These are phyloP conservation scores for Lichtheimia ornata DNA, from an alignment of 371 early-diverging fungal species.

Conservation along the genomic window DNA sequence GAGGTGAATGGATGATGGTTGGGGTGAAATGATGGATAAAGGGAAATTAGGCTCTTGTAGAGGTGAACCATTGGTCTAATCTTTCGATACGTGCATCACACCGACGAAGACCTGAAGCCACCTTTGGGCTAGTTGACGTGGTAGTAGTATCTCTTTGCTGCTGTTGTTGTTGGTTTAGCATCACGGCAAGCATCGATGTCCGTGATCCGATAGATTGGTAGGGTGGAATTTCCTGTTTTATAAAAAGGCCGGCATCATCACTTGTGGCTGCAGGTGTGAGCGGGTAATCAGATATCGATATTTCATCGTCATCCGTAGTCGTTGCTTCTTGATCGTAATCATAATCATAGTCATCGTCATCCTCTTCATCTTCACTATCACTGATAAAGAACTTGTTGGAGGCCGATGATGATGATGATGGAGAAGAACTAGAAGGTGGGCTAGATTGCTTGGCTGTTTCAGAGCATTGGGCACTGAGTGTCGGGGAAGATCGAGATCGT, in stretches of 20 bases:
- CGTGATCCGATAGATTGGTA: constrained; percentile 8
- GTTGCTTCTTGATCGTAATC: background rate
- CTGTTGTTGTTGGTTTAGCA: constrained; percentile 15
- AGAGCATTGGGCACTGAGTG: constrained; percentile 1
- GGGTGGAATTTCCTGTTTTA: constrained; percentile 6
- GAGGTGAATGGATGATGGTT: no score
- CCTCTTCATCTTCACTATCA: background rate
- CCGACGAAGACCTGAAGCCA: background rate
- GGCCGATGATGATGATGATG: background rate
- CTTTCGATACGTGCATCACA: constrained; percentile 1
- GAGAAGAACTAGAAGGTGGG: background rate
- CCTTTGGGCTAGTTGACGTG: no score
- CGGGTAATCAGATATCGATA: constrained; percentile 5
- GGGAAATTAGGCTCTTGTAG: constrained; percentile 6
- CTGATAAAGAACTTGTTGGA: constrained; percentile 12
- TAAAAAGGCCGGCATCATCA: constrained; percentile 11
- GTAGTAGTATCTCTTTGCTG: background rate
- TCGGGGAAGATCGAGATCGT: constrained; percentile 13
- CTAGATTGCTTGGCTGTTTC: background rate
- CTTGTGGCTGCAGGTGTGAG: constrained; percentile 4
- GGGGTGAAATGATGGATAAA: background rate
- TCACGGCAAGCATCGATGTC: constrained; percentile 13
- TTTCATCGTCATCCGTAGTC: background rate
- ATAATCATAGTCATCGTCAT: constrained; percentile 7
- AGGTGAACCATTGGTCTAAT: no score